phyloP scores from a whole-genome alignment of 2,329 filamentous ascomycete species.

The Hymenoscyphus fructigenus region DNA sequence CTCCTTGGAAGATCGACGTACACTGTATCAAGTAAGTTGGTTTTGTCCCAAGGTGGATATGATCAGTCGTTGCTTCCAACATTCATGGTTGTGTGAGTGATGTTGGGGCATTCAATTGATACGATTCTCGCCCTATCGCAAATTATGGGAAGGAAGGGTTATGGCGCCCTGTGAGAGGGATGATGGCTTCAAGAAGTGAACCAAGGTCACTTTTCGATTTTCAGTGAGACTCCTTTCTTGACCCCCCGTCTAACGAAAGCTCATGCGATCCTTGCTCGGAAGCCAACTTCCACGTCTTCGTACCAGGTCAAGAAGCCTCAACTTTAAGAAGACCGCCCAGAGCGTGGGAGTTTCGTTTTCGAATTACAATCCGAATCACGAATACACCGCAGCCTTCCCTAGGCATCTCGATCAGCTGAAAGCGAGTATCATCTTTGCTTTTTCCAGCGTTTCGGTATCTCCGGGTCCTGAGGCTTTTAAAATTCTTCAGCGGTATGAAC shows the following conservation, averaged over 20 bases:
- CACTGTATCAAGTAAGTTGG: not conserved
- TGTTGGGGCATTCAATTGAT: not conserved
- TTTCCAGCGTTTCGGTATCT: not conserved
- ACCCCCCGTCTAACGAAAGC: too few species aligned
- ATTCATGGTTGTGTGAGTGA: not conserved
- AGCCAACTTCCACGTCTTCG: not conserved
- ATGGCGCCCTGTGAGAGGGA: too few species aligned
- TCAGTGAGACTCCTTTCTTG: too few species aligned
- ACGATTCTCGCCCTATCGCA: not conserved
- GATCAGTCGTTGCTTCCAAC: not conserved
- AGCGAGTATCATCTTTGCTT: not conserved
- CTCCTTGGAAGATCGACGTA: not conserved
- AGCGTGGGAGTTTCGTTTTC: not conserved
- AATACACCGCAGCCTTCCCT: not conserved
- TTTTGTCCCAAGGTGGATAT: not conserved
- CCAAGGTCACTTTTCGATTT: too few species aligned
- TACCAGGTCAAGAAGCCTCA: not conserved
- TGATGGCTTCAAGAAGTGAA: too few species aligned
- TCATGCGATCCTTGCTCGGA: too few species aligned
- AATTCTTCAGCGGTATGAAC: too few species aligned
- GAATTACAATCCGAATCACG: not conserved
- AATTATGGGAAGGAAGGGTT: not conserved
- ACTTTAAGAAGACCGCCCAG: not conserved
- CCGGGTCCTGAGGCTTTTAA: not conserved
- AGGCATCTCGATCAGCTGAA: not conserved